Evolutionary conservation across 2,329 filamentous ascomycete species (phyloP).

Genomic region (Ceratocystis variospora): DNA sequence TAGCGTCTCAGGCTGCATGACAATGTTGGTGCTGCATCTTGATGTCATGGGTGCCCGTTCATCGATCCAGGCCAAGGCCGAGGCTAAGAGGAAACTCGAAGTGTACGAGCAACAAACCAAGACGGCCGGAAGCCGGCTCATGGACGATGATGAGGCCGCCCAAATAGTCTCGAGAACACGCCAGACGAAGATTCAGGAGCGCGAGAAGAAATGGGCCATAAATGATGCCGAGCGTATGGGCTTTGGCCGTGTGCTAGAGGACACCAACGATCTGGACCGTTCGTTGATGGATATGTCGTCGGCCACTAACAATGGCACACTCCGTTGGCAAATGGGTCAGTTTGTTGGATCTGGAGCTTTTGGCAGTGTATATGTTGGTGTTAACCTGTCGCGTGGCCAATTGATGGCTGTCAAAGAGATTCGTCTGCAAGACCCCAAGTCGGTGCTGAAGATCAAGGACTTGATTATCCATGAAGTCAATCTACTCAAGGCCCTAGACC

Average conservation of each 20-base stretch:
- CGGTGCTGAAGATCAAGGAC: slow-evolving; percentile 83
- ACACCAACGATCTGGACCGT: slow-evolving; percentile 87
- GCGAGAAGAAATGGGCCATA: slow-evolving; percentile 66
- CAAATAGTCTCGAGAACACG: slow-evolving; percentile 62
- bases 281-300: slow-evolving; percentile 89
- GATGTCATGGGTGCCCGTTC: slow-evolving; percentile 97
- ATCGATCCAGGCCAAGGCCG: slow-evolving; percentile 81
- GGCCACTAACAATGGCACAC: slow-evolving; percentile 83
- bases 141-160: slow-evolving; percentile 71
- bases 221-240: slow-evolving; percentile 76
- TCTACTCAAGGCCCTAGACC: slow-evolving; percentile 85
- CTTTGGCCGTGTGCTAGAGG: slow-evolving; percentile 80
- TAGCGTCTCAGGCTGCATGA: slow-evolving; percentile 96
- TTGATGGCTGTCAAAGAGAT: slow-evolving; percentile 99
- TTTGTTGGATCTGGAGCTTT: slow-evolving; percentile 96
- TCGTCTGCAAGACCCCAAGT: slow-evolving; percentile 76
- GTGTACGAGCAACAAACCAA: slow-evolving; percentile 59
- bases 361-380: slow-evolving; percentile 90
- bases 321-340: slow-evolving; percentile 97
- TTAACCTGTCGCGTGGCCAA: slow-evolving; percentile 91
- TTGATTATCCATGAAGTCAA: slow-evolving; percentile 97
- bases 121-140: slow-evolving; percentile 56
- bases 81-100: slow-evolving; percentile 69
- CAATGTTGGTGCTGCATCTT: slow-evolving; percentile 90
- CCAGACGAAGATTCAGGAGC: slow-evolving; percentile 53